Conservation (phyloP, 495 filamentous ascomycete species). For the Neurospora tetraspora region DNA sequence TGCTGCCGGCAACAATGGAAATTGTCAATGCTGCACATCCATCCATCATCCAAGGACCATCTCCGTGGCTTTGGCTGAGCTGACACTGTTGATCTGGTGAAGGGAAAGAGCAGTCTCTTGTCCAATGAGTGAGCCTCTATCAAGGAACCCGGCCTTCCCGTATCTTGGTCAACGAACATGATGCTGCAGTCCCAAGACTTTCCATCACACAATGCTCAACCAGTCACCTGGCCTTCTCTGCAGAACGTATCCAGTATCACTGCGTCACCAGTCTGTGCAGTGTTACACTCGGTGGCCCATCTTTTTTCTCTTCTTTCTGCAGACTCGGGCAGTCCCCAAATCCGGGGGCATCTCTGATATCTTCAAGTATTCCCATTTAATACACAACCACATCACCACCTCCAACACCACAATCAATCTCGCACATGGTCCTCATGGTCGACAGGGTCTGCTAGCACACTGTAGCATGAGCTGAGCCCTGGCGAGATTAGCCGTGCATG, state of each 20-base stretch:
- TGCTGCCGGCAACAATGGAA: not conserved
- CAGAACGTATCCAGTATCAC: not conserved
- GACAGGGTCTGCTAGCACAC: conserved; percentile 4
- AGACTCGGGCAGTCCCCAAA: not conserved
- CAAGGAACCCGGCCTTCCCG: not conserved
- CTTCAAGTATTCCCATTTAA: not conserved
- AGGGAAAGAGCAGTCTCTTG: no score
- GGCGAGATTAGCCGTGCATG: conserved; percentile 27
- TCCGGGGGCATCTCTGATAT: not conserved
- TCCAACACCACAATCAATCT: conserved; percentile 6
- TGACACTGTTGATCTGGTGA: not conserved
- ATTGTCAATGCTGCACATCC: not conserved
- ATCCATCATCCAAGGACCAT: not conserved
- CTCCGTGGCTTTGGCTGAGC: not conserved
- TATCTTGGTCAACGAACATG: not conserved
- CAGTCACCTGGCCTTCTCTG: not conserved
- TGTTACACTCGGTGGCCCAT: not conserved
- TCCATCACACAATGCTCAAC: not conserved
- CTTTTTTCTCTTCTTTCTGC: not conserved
- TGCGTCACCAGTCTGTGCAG: not conserved
- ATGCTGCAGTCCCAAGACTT: not conserved
- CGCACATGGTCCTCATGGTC: no score
- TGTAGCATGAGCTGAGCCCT: conserved; percentile 16
- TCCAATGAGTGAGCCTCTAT: not conserved
- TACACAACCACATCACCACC: not conserved